Evolutionary conservation across 768 basidiomycete species (phyloP), one percentile per base, ranked within the genome.

Genomic region (Mycena latifolia): DNA sequence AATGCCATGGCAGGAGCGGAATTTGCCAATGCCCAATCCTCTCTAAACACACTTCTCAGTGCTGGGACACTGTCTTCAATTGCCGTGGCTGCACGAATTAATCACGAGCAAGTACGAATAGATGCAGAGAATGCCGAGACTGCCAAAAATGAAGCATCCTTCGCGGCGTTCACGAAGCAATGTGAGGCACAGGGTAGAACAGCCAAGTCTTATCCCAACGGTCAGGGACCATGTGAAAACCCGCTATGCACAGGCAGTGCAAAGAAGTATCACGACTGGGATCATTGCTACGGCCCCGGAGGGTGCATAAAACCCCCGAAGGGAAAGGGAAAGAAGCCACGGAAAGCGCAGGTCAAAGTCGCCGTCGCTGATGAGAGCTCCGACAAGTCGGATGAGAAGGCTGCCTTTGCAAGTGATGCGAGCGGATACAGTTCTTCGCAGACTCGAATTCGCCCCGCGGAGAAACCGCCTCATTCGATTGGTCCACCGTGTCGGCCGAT

Each of bases 81-180:
- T 8, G 24, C 57, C 10, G 57, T 59, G 7, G 27, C 22, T 18
- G 33, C 48, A 1, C 11, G 58, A 10, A 60, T 60, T 35, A 60
- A 43, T 6, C 58, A 60, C 28, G 48, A 60, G 6, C 58, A 60
- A 43, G 28, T 51, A 0, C 48, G 58, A 12, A 60, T 60, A n/a
- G n/a, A n/a, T n/a, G n/a, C n/a, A n/a, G n/a, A n/a, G 11, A 28
- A 60, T 10, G 31, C 25, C 11, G 48, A 60, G 39, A 60, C 39
- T 24, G 37, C 58, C 3, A 37, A 60, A 18, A 51, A 28, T 6
- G 48, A 60, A 10, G 48, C 58, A 2, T 59, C 57, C 1, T 59
- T 50, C 22, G 47, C 47, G 9, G 47, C 57, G 0, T 59, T 59
- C 24, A 20, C 24, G 1, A 59, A 50, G 17, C 31, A 29, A 10